Percentiles rank a stretch among this genome's conserved stretches.
phyloP scores from a whole-genome alignment of 106 monocot species.

The Dendrobium chrysotoxum region DNA sequence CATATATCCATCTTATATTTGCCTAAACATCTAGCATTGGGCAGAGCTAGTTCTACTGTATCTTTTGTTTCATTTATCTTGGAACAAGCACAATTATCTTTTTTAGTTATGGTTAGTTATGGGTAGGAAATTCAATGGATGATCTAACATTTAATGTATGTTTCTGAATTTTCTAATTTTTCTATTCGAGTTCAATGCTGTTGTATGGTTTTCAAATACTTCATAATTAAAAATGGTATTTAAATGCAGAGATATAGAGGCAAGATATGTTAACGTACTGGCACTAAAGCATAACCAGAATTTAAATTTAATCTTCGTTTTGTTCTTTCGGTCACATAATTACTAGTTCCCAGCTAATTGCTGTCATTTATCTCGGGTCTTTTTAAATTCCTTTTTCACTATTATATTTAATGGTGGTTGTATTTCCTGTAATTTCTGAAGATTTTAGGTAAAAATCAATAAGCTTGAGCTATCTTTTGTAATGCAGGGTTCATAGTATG shows the following conservation, averaged over 20 bases:
- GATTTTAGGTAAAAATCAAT: neutral
- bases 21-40: no score
- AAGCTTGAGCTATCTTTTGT: neutral
- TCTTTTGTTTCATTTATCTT: no score
- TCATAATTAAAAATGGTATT: neutral
- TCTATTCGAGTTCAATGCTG: neutral
- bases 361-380: neutral
- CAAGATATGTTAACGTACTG: neutral
- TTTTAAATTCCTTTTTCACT: neutral
- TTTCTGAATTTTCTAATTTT: neutral
- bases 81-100: no score
- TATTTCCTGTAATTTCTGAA: neutral
- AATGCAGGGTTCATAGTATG: conserved; percentile 95
- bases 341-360: neutral
- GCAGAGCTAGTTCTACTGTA: no score
- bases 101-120: neutral
- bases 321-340: neutral
- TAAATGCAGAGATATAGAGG: neutral
- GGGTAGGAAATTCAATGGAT: neutral
- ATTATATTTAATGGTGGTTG: neutral
- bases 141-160: neutral
- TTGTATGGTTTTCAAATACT: neutral
- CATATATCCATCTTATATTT: no score
- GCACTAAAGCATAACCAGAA: neutral
- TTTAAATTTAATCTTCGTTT: neutral